phyloP scores from a whole-genome alignment of 768 basidiomycete genomes.

The Xerocomellus chrysenteron region DNA sequence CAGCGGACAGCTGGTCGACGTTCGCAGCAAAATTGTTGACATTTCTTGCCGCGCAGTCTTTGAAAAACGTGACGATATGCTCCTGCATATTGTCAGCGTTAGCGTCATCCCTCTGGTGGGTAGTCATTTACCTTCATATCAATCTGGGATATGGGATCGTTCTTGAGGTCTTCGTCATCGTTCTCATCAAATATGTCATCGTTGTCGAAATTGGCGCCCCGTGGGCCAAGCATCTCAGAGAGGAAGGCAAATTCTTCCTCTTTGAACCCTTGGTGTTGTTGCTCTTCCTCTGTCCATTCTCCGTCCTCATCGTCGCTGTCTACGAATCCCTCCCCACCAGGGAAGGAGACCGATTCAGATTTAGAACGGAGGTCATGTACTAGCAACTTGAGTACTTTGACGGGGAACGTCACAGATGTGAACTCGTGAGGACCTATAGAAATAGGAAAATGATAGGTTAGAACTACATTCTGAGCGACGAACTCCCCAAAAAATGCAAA shows the following conservation, averaged over 20 bases:
- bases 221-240: constrained; percentile 78
- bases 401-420: constrained; percentile 81
- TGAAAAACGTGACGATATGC: constrained; percentile 69
- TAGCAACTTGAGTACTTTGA: constrained; percentile 90
- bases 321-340: constrained; percentile 55
- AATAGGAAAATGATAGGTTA: constrained; percentile 21
- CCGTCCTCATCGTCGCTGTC: constrained; percentile 87
- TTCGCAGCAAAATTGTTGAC: constrained; percentile 59
- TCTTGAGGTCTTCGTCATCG: constrained; percentile 85
- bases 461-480: constrained; percentile 4
- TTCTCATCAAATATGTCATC: constrained; percentile 72
- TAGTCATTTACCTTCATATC: constrained; percentile 60
- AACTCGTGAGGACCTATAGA: constrained; percentile 80
- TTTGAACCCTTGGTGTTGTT: constrained; percentile 54
- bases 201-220: constrained; percentile 71
- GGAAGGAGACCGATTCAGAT: constrained; percentile 69
- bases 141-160: constrained; percentile 83
- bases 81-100: constrained; percentile 40
- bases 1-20: constrained; percentile 64
- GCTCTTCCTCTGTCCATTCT: constrained; percentile 93
- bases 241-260: constrained; percentile 81
- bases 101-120: not conserved
- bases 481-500: not conserved
- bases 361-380: constrained; percentile 80
- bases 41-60: constrained; percentile 63